These are phyloP conservation scores for Hyphopichia buzzinii DNA, from an alignment of 1,139 yeast species.

Conservation along the genomic window DNA sequence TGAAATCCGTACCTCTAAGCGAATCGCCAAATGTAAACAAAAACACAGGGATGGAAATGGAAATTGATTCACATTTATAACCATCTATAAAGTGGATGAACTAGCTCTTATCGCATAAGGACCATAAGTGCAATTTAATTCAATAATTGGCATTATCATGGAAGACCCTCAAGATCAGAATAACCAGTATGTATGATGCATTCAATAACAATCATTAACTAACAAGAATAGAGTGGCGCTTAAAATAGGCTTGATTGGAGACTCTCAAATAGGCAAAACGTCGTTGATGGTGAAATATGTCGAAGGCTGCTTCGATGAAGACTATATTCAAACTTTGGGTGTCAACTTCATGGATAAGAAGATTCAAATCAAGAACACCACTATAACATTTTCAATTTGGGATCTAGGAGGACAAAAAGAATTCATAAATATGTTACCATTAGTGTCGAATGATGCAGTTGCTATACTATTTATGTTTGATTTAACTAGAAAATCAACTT, in stretches of 20 bases:
- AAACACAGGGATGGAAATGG: slow-evolving; percentile 1
- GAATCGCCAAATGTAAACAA: slow-evolving; percentile 7
- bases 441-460: slow-evolving; percentile 91
- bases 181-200: slow-evolving; percentile 34
- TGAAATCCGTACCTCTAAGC: neutral
- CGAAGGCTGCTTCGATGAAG: slow-evolving; percentile 90
- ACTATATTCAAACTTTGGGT: slow-evolving; percentile 89
- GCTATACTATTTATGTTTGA: slow-evolving; percentile 93
- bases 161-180: slow-evolving; percentile 27
- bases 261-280: slow-evolving; percentile 97
- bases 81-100: too few relatives aligned
- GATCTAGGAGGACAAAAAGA: slow-evolving; percentile 97
- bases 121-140: too few relatives aligned
- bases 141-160: too few relatives aligned
- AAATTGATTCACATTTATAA: neutral
- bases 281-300: slow-evolving; percentile 96
- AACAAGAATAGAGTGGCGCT: slow-evolving; percentile 56
- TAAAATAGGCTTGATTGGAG: slow-evolving; percentile 93
- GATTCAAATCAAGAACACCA: slow-evolving; percentile 82
- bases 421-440: slow-evolving; percentile 92
- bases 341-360: slow-evolving; percentile 94
- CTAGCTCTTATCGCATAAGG: too few relatives aligned
- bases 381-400: slow-evolving; percentile 91
- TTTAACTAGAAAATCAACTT: slow-evolving; percentile 79
- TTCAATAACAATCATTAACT: slow-evolving; percentile 3